Base-by-base conservation (phyloP, 2,329 filamentous ascomycete genomes). In the Penicillium aurantiogriseum region DNA sequence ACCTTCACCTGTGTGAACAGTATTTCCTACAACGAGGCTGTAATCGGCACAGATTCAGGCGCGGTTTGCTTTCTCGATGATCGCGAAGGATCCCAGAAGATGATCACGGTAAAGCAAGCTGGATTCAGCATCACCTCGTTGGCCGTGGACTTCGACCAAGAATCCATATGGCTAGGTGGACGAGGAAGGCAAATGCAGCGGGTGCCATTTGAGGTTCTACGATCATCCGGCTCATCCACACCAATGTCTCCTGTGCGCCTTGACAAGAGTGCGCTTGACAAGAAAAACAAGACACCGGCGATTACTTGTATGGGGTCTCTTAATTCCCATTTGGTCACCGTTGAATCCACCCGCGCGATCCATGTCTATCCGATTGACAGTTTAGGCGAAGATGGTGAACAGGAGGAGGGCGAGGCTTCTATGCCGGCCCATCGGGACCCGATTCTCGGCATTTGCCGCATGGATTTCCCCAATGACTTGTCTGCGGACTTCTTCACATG, bases 61-160 rank as follows among this genome's bases (percentile, higher is more conserved):
- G 89, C 95, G 68, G 80, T 99, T n/a, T 97, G 93, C 73, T 79
- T 96, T 31, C 80, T 97, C 33, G 89, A 97, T 61, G 90, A 96
- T 63, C 84, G 83, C 33, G 86, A 84, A 51, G 87, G 87, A 60
- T 84, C 86, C 60, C 88, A 89, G 73, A 90, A 86, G 64, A 78
- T 97, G 47, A 79, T 81, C 43, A 85, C 86, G 57, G 80, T 91
- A 35, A 81, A 86, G 38, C 83, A 85, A 44, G 79, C 88, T 35
- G 86, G 84, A 1, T 93, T 93, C 69, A 72, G 80, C 10, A 83
- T 92, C 53, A 85, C 81, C 4, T 89, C 89, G 42, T 82, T 91
- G 57, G 81, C 86, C 1, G 77, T 88, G 6, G 82, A 83, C 61
- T 66, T 71, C 17, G 82, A 83, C 47, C 81, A 82, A 13, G 78